Evolutionary conservation across 768 basidiomycete genomes (phyloP), one percentile per base, ranked within the genome.

Genomic region (Astraeus odoratus): DNA sequence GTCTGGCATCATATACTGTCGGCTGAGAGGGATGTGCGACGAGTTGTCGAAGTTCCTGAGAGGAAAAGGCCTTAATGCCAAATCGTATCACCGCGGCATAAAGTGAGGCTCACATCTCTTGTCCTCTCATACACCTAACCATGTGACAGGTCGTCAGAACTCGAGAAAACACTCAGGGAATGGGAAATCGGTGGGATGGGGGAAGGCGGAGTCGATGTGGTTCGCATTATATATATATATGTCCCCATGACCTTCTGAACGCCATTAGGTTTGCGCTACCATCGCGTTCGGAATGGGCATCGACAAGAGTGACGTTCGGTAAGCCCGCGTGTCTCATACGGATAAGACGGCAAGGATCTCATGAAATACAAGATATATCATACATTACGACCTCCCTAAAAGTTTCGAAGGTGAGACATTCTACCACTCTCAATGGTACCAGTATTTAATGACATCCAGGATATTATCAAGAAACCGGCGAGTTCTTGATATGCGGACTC

Each of bases 231-330:
- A 0, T 8, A 30, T 7, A 22, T 2, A 19, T 1, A 8, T n/a
- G 29, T 3, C 18, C 20, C 42, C 18, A 31, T 40, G 35, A n/a
- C n/a, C n/a, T 33, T 45, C 26, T 19, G 16, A 8, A 24, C 26
- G 6, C n/a, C 43, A 7, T 30, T 13, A 85, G 82, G 81, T 86
- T 34, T 80, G 85, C 20, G 85, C 85, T 8, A 87, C 86, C 0
- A 77, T 91, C 40, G 88, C 88, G 4, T 92, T 91, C 53, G 89
- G 89, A 2, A 80, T 90, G 67, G 88, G 88, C 1, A 90, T 92
- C 36, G 87, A 92, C 58, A 91, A 90, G 65, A 68, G 76, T 16
- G 81, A 88, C 50, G 85, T 87, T 42, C 73, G 84, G 79, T 80
- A 57, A 18, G 63, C 34, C 5, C 25, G 27, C 24, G 24, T 44